Evolutionary conservation across 2,329 filamentous ascomycete species (phyloP).

Genomic region (Elsinoe necatrix): DNA sequence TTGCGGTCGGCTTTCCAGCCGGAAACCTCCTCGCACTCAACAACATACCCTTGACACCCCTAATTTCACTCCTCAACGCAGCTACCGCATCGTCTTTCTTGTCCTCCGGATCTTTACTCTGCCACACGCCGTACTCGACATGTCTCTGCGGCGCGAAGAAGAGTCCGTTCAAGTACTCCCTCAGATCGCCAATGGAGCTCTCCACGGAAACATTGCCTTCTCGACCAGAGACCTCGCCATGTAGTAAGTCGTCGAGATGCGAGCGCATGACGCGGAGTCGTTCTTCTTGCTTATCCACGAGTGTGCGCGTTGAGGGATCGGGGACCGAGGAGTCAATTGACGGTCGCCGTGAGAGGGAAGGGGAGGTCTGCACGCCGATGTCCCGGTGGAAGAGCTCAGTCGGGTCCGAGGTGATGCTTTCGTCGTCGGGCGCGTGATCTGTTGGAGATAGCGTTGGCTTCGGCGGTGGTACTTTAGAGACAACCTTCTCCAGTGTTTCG

Average conservation of each 20-base stretch:
- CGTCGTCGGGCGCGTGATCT: conserved; percentile 39
- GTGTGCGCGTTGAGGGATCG: conserved; percentile 24
- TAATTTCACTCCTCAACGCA: conserved; percentile 64
- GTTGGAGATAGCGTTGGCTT: conserved; percentile 24
- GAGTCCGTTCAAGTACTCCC: conserved; percentile 57
- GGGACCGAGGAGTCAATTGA: conserved; percentile 24
- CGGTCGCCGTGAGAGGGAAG: conserved; percentile 37
- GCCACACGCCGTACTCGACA: conserved; percentile 29
- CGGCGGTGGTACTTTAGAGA: conserved; percentile 51
- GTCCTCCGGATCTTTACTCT: background rate
- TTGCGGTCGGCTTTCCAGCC: conserved; percentile 11
- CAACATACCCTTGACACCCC: conserved; percentile 70
- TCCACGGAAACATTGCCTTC: conserved; percentile 47
- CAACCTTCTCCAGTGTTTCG: conserved; percentile 48
- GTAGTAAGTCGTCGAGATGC: conserved; percentile 42
- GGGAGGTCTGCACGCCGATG: conserved; percentile 67
- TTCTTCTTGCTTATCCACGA: conserved; percentile 32
- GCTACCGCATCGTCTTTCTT: conserved; percentile 62
- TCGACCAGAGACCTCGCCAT: conserved; percentile 45
- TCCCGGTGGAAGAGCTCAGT: conserved; percentile 76
- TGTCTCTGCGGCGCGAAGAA: conserved; percentile 24
- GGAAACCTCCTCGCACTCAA: conserved; percentile 68
- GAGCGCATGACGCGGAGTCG: conserved; percentile 44
- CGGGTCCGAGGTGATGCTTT: conserved; percentile 51
- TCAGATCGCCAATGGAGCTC: conserved; percentile 44